phyloP scores from a whole-genome alignment of 2,329 filamentous ascomycete genomes.

The Cadophora malorum region DNA sequence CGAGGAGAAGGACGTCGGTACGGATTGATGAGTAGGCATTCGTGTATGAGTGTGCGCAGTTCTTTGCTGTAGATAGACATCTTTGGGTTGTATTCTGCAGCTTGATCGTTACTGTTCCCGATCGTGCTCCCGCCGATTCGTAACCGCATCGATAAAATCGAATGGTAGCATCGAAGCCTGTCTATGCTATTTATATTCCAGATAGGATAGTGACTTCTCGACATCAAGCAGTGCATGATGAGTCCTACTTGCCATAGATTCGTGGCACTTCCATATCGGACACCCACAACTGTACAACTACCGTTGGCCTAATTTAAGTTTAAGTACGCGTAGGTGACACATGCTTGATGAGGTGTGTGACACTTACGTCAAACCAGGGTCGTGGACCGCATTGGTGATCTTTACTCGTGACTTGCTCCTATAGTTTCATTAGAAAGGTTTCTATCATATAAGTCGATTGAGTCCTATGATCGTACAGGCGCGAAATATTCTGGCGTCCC shows the following conservation, averaged over 20 bases:
- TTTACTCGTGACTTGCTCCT: background rate
- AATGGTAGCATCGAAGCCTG: constrained; percentile 18
- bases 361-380: constrained; percentile 12
- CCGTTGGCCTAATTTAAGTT: background rate
- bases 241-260: constrained; percentile 31
- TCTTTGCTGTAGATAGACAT: constrained; percentile 16
- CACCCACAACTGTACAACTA: background rate
- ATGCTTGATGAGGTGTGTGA: too few species aligned
- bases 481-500: constrained; percentile 1
- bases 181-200: constrained; percentile 12
- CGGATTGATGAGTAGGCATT: constrained; percentile 23
- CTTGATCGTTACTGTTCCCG: constrained; percentile 5
- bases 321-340: too few species aligned
- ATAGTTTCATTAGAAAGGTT: background rate
- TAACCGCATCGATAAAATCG: constrained; percentile 18
- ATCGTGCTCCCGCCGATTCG: constrained; percentile 10
- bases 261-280: constrained; percentile 12
- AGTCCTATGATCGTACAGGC: background rate
- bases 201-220: background rate
- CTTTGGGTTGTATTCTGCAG: constrained; percentile 1
- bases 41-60: constrained; percentile 18
- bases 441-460: too few species aligned
- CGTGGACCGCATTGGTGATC: background rate
- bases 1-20: background rate
- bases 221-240: constrained; percentile 26